Evolutionary conservation across 108 stramenopile species (phyloP), one percentile per base, ranked within the genome.

Genomic region (Conticribra weissflogii): DNA sequence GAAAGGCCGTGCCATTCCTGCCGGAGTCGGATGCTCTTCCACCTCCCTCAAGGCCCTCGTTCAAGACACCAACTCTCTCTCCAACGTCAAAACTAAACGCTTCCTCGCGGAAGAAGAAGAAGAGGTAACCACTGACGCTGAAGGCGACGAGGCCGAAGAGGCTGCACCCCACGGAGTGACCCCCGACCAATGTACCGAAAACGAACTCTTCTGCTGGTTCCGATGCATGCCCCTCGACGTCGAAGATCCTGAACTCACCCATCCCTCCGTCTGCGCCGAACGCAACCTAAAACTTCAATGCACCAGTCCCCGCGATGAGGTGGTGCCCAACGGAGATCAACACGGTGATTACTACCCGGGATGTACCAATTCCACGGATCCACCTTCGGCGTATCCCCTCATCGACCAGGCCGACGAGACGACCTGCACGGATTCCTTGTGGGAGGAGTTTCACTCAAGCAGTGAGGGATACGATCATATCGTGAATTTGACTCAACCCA

Each of bases 151-250:
- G n/a, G n/a, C n/a, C n/a, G n/a, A n/a, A n/a, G n/a, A n/a, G n/a
- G n/a, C n/a, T n/a, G n/a, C n/a, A n/a, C n/a, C n/a, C n/a, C 63
- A 68, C 23, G 47, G 15, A 28, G 57, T 30, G 1, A 53, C 53
- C 46, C 69, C 55, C 0, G 54, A 50, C 14, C 22, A 58, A 22
- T 95, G 94, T 70, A 81, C 85, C 24, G 78, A 80, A 33, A 76
- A 81, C 48, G 53, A 80, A 59, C 22, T 83, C 33, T 86, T 77
- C 57, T 95, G 94, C 73, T 95, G 94, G 94, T 86, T 85, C 46
- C 71, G 79, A n/a, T 95, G 94, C 79, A 81, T 86, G 84, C 30
- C 66, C 44, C 61, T 86, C 12, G n/a, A n/a, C n/a, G n/a, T n/a
- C n/a, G 51, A 66, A 17, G 88, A 88, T 22, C 34, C 58, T 28